Conservation (phyloP, 345 rosid genomes). For the Eucalyptus globulus region DNA sequence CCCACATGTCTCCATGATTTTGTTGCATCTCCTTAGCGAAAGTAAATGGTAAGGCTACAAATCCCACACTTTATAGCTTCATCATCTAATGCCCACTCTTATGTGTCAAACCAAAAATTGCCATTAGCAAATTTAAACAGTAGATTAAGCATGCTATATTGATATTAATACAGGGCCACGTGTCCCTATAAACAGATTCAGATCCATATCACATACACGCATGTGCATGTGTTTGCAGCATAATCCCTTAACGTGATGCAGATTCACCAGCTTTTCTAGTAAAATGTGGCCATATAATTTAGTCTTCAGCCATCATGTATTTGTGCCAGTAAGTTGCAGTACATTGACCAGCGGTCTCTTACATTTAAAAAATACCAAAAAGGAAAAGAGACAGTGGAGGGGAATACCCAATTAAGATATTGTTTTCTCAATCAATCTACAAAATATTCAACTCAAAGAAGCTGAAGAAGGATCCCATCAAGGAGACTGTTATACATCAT, state of each 20-base stretch:
- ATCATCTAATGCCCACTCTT: not conserved
- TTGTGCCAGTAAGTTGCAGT: not conserved
- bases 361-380: not conserved
- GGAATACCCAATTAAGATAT: not conserved
- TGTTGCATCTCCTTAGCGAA: not conserved
- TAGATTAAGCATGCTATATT: not conserved
- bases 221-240: not conserved
- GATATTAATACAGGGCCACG: not conserved
- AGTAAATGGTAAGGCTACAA: not conserved
- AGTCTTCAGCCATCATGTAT: not conserved
- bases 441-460: not conserved
- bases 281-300: not conserved
- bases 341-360: not conserved
- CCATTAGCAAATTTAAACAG: not conserved
- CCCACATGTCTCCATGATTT: not conserved
- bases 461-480: not conserved
- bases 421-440: not conserved
- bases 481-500: not conserved
- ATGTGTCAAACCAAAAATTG: not conserved
- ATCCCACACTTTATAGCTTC: not conserved
- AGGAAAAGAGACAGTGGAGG: not conserved
- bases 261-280: not conserved
- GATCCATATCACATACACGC: not conserved
- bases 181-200: not conserved
- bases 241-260: not conserved